phyloP scores from a whole-genome alignment of 2,329 filamentous ascomycete genomes.

The Microcyclosporella mali region DNA sequence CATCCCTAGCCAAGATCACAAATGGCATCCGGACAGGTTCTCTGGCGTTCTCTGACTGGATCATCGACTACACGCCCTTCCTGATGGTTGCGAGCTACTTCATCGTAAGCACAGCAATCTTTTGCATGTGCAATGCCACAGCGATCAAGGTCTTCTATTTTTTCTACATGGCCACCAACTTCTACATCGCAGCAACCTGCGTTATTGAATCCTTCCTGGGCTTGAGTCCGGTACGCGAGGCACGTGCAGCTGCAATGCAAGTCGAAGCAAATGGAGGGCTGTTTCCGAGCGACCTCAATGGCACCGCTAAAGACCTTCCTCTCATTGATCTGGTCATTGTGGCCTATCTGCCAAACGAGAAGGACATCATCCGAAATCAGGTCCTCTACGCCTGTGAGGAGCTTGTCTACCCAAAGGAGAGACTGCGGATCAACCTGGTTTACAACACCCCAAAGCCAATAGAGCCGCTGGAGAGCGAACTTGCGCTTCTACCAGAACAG shows the following conservation, averaged over 20 bases:
- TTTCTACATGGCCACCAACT: conserved; percentile 30
- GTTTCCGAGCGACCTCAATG: conserved; percentile 25
- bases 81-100: conserved; percentile 27
- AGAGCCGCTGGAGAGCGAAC: conserved; percentile 41
- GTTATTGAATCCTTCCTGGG: conserved; percentile 30
- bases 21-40: conserved; percentile 11
- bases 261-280: conserved; percentile 21
- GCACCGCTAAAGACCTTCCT: conserved; percentile 30
- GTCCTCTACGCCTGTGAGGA: conserved; percentile 43
- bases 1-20: conserved; percentile 10
- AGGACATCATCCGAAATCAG: conserved; percentile 46
- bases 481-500: conserved; percentile 34
- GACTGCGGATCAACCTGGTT: conserved; percentile 43
- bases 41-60: conserved; percentile 24
- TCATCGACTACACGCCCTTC: conserved; percentile 28
- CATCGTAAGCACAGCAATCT: conserved; percentile 28
- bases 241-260: conserved; percentile 23
- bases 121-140: conserved; percentile 22
- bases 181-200: conserved; percentile 27
- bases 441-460: conserved; percentile 46
- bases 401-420: conserved; percentile 42
- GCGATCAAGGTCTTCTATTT: conserved; percentile 30
- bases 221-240: conserved; percentile 26
- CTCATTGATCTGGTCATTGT: conserved; percentile 45
- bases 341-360: conserved; percentile 47